Conservation (phyloP, 2,329 filamentous ascomycete species). For the Nannizziopsis barbatae region DNA sequence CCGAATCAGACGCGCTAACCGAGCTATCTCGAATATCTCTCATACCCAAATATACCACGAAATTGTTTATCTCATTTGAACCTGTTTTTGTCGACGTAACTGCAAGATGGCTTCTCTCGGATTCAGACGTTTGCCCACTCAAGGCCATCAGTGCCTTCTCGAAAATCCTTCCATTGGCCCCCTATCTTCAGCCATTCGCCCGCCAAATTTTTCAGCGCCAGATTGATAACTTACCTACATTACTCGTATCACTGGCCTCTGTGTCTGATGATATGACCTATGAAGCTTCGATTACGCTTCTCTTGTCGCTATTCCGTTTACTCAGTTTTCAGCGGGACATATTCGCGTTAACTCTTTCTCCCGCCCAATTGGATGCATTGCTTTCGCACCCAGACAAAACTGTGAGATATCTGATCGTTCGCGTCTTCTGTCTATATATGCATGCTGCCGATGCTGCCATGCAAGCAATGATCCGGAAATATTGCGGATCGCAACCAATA, state of each 20-base stretch:
- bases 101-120: slow-evolving; percentile 56
- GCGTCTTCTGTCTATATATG: slow-evolving; percentile 68
- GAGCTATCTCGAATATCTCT: slow-evolving; percentile 59
- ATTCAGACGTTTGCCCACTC: slow-evolving; percentile 26
- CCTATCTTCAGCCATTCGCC: slow-evolving; percentile 64
- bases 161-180: slow-evolving; percentile 68
- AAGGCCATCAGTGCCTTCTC: slow-evolving; percentile 60
- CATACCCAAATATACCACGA: slow-evolving; percentile 43
- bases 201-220: slow-evolving; percentile 38
- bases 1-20: slow-evolving; percentile 51
- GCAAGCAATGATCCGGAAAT: slow-evolving; percentile 56
- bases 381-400: slow-evolving; percentile 49
- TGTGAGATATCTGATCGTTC: slow-evolving; percentile 69
- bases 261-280: slow-evolving; percentile 28
- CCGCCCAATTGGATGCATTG: slow-evolving; percentile 56
- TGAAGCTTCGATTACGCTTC: slow-evolving; percentile 33
- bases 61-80: slow-evolving; percentile 62
- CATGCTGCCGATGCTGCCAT: slow-evolving; percentile 68
- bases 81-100: slow-evolving; percentile 69
- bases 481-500: slow-evolving; percentile 54
- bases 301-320: slow-evolving; percentile 67
- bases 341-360: slow-evolving; percentile 55
- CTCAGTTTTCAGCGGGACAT: slow-evolving; percentile 61
- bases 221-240: slow-evolving; percentile 26
- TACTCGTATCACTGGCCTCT: slow-evolving; percentile 23